A percentile compares a stretch with the other conserved stretches of the same genome.
Evolutionary conservation across 495 filamentous ascomycete genomes (phyloP).

Genomic region (Clavariopsis aquatica): DNA sequence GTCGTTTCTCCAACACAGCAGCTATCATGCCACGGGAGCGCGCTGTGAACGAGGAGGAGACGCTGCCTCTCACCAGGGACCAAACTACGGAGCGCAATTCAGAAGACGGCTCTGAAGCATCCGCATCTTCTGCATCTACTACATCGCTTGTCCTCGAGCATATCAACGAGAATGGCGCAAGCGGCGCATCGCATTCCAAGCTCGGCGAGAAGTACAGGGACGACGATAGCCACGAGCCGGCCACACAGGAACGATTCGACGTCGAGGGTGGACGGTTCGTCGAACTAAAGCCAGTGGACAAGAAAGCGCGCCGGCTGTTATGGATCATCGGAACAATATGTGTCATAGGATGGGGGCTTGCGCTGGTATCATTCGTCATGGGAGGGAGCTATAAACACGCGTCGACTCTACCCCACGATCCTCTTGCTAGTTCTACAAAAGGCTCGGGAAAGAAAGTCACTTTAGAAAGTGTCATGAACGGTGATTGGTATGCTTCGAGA

Average conservation of each 20-base stretch:
- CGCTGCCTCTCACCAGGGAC: slow-evolving; percentile 36
- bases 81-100: slow-evolving; percentile 24
- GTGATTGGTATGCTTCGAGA: slow-evolving; percentile 66
- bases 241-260: slow-evolving; percentile 48
- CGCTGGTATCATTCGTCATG: slow-evolving; percentile 71
- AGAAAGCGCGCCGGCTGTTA: slow-evolving; percentile 63
- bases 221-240: slow-evolving; percentile 40
- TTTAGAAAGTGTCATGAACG: slow-evolving; percentile 73
- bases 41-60: slow-evolving; percentile 39
- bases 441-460: slow-evolving; percentile 78
- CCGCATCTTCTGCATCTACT: slow-evolving; percentile 69
- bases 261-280: slow-evolving; percentile 40
- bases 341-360: slow-evolving; percentile 76
- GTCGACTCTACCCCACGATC: slow-evolving; percentile 64
- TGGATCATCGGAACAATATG: slow-evolving; percentile 68
- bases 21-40: slow-evolving; percentile 34
- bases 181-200: slow-evolving; percentile 31
- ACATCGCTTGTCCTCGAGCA: slow-evolving; percentile 77
- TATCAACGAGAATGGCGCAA: slow-evolving; percentile 54
- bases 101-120: slow-evolving; percentile 54
- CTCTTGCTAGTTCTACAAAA: slow-evolving; percentile 61
- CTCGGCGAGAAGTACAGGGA: slow-evolving; percentile 48
- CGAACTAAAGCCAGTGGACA: slow-evolving; percentile 56
- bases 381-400: slow-evolving; percentile 64
- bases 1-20: slow-evolving; percentile 5